Base-by-base conservation (phyloP, 1,139 yeast species). In the Lodderomyces margitis region DNA sequence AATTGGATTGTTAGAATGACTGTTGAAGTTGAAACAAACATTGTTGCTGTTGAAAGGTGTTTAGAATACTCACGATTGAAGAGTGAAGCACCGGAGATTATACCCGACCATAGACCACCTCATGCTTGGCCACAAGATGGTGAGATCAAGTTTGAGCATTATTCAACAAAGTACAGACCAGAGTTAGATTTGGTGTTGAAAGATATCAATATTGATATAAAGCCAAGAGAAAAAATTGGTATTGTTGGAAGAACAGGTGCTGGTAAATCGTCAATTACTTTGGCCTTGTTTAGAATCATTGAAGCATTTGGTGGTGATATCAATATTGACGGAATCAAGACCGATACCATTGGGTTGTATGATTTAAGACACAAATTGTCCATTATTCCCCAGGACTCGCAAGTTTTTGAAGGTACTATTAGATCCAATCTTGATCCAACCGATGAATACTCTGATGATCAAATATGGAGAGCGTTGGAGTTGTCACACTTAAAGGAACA, bases 1-100 rank as follows among this genome's bases (percentile, higher is more conserved):
- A 91, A 91, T 64, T 91, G 98, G 98, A 88, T 91, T 63, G 97
- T 92, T 27, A 78, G 98, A 66, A 91, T 91, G 98, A 88, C 96
- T 0, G 98, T 91, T 42, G 98, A 91, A 56, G 96, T 92, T 40
- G 98, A 92, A 61, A 88, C 97, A 10, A 91, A 91, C 61, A 91
- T 92, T 68, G 98, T 92, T 36, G 87, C 96, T 5, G 98, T 92
- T 35, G 98, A 92, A 67, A 83, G 98, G 72, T 83, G 91, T 44
- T 70, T 87, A 64, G 98, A 92, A 62, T 92, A 92, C 63, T 78
- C 95, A 14, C 61, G 67, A 33, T 72, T 92, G 52, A 68, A 70
- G 34, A 72, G 89, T 12, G 98, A 92, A 66, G 97, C 96, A 2
- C 88, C 96, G 0, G 83, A 75, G 45, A 64, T 86, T 25, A 72